phyloP scores from a whole-genome alignment of 768 basidiomycete species.

The Auricularia auricula-judae region DNA sequence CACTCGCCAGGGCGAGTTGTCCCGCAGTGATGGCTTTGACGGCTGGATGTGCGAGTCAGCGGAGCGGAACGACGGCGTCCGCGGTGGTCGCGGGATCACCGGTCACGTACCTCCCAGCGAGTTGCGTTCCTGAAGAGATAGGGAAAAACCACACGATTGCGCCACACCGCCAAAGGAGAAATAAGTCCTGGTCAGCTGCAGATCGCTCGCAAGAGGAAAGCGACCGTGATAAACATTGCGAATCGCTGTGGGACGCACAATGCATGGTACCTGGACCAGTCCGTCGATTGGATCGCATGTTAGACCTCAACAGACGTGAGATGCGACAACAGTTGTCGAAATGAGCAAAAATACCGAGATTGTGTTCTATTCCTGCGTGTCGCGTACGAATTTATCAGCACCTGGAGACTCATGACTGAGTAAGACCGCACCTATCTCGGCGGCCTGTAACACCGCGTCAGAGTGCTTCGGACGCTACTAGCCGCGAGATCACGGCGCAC shows the following conservation, averaged over 20 bases:
- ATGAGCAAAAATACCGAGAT: constrained; percentile 1
- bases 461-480: not conserved
- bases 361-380: constrained; percentile 9
- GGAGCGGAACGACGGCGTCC: too few species aligned
- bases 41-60: constrained; percentile 30
- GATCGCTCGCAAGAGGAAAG: too few species aligned
- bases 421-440: constrained; percentile 9
- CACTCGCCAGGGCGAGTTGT: constrained; percentile 86
- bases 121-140: constrained; percentile 49
- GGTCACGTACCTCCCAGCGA: constrained; percentile 58
- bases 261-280: constrained; percentile 90
- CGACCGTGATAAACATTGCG: not conserved
- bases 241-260: constrained; percentile 40
- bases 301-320: constrained; percentile 40
- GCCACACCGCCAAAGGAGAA: too few species aligned
- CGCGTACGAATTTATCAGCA: not conserved
- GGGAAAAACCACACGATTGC: not conserved
- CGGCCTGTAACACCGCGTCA: constrained; percentile 18
- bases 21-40: constrained; percentile 92
- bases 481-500: constrained; percentile 20
- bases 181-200: too few species aligned
- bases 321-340: not conserved
- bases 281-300: constrained; percentile 95
- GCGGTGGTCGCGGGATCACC: too few species aligned
- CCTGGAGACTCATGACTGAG: not conserved